Base-by-base conservation (phyloP, 768 basidiomycete species). In the Gyrodon lividus region DNA sequence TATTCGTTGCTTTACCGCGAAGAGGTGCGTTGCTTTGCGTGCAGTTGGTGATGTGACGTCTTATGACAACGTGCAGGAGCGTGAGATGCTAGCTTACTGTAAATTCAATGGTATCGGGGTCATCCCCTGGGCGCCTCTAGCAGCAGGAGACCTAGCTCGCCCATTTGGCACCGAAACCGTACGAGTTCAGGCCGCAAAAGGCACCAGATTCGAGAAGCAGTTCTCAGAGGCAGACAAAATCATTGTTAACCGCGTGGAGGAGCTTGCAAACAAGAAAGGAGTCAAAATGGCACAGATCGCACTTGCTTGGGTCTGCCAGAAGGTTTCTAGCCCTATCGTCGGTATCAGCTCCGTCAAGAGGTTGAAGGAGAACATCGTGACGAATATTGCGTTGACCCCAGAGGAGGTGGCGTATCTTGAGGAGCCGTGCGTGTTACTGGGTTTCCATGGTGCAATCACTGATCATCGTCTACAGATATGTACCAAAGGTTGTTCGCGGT, bases 1-100 rank as follows among this genome's bases (percentile, higher is more conserved):
- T 76, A 82, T 55, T 78, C 72, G 30, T 63, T 81, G 5, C 68
- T 82, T 17, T 84, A 84, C 58, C 71, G 81, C 28, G 76, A 80
- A 51, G 80, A 83, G 64, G 77, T 73, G 17, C 5, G 50, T 50
- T 26, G 37, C 10, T 3, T 9, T 10, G 10, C 8, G 1, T 41
- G 12, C 2, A 7, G 31, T 6, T 14, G 8, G 3, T 38, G 1
- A 4, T 12, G 3, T 4, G 22, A 9, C 2, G 12, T 17, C 12
- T 2, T 13, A 16, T 57, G 23, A 60, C 3, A 4, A 4, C 2
- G 31, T 9, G 3, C 30, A 77, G 78, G 77, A 79, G 48, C 66
- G 71, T 1, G 76, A 77, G 51, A 74, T 76, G 75, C 59, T 71
- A 17, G 60, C 68, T 4, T 78, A 77, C 60, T 78, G 76, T 59